Evolutionary conservation across 441 rosid genomes (phyloP).

Genomic region (California macrophylla): DNA sequence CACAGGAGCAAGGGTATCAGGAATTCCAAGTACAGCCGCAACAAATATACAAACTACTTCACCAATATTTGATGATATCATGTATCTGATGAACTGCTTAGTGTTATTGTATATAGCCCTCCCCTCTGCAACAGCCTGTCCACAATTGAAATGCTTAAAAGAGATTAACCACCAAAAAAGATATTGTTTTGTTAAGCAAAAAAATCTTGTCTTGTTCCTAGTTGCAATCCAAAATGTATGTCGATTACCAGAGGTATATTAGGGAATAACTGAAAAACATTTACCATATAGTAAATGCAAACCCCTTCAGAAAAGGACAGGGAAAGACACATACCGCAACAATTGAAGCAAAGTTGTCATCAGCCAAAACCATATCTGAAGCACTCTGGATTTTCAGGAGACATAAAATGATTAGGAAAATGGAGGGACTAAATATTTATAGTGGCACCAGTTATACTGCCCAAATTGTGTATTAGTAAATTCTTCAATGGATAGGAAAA

Average conservation of each 20-base stretch:
- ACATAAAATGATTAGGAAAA: constrained; percentile 18
- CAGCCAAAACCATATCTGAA: constrained; percentile 99
- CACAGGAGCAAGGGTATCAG: constrained; percentile 96
- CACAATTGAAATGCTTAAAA: constrained; percentile 18
- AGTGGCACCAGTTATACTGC: neutral
- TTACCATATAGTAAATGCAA: constrained; percentile 11
- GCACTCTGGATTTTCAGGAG: constrained; percentile 56
- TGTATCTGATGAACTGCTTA: constrained; percentile 96
- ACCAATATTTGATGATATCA: constrained; percentile 98
- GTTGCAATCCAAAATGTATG: neutral
- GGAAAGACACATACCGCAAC: constrained; percentile 59
- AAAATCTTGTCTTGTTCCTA: neutral
- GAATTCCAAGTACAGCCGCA: constrained; percentile 96
- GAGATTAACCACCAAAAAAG: neutral
- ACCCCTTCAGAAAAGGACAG: constrained; percentile 7
- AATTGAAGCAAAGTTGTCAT: constrained; percentile 94
- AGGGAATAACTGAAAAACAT: neutral
- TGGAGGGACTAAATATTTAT: constrained; percentile 2
- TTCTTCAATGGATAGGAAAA: neutral
- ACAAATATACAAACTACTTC: constrained; percentile 99
- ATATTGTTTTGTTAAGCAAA: neutral
- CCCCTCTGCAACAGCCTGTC: constrained; percentile 98
- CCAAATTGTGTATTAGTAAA: neutral
- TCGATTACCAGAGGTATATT: neutral
- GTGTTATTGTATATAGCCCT: constrained; percentile 98